A percentile compares a stretch with the other conserved stretches of the same genome.
Conservation (phyloP, 768 basidiomycete species). For the Tricholoma bakamatsutake region DNA sequence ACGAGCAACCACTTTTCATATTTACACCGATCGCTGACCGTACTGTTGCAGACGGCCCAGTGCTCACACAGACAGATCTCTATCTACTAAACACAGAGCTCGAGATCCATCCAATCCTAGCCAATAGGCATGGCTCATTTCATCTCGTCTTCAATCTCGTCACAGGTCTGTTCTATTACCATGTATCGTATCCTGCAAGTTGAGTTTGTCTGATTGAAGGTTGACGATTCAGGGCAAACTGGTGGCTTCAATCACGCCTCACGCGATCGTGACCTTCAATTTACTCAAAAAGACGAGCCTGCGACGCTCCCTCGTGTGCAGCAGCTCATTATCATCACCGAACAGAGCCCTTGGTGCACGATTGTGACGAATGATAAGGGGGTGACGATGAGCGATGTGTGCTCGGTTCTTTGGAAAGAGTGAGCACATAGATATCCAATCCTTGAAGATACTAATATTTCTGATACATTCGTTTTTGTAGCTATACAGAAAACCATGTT, state of each 20-base stretch:
- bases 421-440: constrained; percentile 56
- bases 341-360: constrained; percentile 73
- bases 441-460: not conserved
- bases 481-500: constrained; percentile 64
- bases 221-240: constrained; percentile 40
- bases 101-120: constrained; percentile 69
- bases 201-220: not conserved
- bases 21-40: not conserved
- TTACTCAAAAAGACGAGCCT: constrained; percentile 51
- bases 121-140: constrained; percentile 39
- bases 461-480: constrained; percentile 19
- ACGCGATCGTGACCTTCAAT: constrained; percentile 53
- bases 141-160: constrained; percentile 69
- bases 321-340: constrained; percentile 53
- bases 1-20: constrained; percentile 13
- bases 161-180: constrained; percentile 40
- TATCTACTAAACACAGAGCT: constrained; percentile 70
- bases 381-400: constrained; percentile 75
- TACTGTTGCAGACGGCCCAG: constrained; percentile 58
- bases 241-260: constrained; percentile 56
- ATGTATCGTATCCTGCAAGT: not conserved
- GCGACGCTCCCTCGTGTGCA: constrained; percentile 64
- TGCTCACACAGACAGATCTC: constrained; percentile 74
- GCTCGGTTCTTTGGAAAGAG: constrained; percentile 70
- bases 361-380: constrained; percentile 65